Evolutionary conservation across 2,329 filamentous ascomycete species (phyloP).

Genomic region (Aspergillus fumigatiaffinis): DNA sequence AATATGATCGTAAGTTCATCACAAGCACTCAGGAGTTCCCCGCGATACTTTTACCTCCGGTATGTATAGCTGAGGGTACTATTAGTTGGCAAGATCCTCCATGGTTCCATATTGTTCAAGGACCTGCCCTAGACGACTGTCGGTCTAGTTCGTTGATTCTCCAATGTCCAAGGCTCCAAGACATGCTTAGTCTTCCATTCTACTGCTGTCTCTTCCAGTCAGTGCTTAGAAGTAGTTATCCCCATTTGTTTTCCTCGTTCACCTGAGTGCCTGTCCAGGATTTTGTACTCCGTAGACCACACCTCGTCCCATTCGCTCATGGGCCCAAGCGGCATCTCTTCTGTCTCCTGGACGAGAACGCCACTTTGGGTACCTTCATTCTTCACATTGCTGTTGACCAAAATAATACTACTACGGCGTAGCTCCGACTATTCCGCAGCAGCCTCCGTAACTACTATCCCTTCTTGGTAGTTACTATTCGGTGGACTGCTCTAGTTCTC

Average conservation of each 20-base stretch:
- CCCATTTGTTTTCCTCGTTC: neutral
- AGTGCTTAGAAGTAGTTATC: too few species aligned
- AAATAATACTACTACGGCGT: neutral
- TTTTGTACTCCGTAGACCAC: too few species aligned
- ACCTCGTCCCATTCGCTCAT: too few species aligned
- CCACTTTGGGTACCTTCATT: too few species aligned
- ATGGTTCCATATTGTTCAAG: neutral
- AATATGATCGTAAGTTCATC: neutral
- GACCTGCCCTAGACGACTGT: neutral
- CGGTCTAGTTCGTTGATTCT: neutral
- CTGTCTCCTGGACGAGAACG: too few species aligned
- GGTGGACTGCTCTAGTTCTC: neutral
- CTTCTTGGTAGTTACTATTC: neutral
- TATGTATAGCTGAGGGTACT: neutral
- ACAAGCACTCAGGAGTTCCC: neutral
- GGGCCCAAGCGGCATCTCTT: too few species aligned
- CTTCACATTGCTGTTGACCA: neutral
- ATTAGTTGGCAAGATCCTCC: too few species aligned
- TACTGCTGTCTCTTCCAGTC: neutral
- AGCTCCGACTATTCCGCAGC: neutral
- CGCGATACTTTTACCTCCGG: neutral
- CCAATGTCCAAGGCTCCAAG: neutral
- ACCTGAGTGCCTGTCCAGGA: too few species aligned
- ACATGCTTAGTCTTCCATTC: neutral
- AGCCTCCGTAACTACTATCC: neutral